phyloP scores from a whole-genome alignment of 1,284 basidiomycete species.

The Phlebopus sp. region DNA sequence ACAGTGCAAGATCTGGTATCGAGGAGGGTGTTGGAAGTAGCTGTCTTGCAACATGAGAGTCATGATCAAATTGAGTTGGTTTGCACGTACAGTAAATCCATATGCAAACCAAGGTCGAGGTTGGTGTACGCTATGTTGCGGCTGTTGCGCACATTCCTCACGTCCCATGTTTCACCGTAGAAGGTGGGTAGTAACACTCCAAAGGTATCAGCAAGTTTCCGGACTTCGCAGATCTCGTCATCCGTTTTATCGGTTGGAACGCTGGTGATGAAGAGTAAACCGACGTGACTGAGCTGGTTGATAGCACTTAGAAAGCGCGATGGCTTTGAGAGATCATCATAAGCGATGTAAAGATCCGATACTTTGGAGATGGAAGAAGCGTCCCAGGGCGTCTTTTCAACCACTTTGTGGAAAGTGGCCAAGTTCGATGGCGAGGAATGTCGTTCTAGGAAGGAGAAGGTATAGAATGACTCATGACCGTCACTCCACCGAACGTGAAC shows the following conservation, averaged over 20 bases:
- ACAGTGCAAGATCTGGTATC: constrained; percentile 91
- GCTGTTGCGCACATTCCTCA: constrained; percentile 72
- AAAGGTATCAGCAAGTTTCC: constrained; percentile 61
- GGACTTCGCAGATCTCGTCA: constrained; percentile 63
- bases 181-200: constrained; percentile 85
- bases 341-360: constrained; percentile 49
- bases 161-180: constrained; percentile 92
- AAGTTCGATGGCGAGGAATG: constrained; percentile 38
- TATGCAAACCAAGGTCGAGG: constrained; percentile 85
- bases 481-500: constrained; percentile 56
- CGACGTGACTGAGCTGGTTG: constrained; percentile 53
- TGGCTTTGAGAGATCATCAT: constrained; percentile 42
- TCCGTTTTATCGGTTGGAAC: constrained; percentile 57
- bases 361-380: constrained; percentile 32
- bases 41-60: constrained; percentile 38
- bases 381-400: constrained; percentile 37
- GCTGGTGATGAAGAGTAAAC: constrained; percentile 54
- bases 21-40: constrained; percentile 86
- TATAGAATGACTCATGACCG: constrained; percentile 56
- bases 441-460: constrained; percentile 46
- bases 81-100: constrained; percentile 80
- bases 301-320: constrained; percentile 49
- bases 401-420: constrained; percentile 41
- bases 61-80: not conserved
- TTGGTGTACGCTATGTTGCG: constrained; percentile 96